Evolutionary conservation across 345 rosid genomes (phyloP), one percentile per base, ranked within the genome.

Genomic region (Lepidium sativum): DNA sequence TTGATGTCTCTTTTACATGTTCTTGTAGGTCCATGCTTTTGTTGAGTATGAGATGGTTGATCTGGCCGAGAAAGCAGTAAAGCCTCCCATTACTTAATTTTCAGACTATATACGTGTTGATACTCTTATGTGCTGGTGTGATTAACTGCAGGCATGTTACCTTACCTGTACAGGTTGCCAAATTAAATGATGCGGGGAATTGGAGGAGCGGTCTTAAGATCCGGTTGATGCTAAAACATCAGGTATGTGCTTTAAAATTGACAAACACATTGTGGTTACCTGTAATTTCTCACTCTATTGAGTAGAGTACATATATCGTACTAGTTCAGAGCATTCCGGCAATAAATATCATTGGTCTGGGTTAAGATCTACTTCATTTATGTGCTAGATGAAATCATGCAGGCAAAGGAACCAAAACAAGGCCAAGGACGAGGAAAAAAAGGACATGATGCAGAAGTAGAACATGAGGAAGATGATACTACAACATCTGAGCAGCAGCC

Each of bases 121-220:
- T 45, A 50, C 9, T n/a, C 17, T 7, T 57, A 20, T 21, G 20
- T 59, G 17, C 65, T 56, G 44, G 48, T 41, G n/a, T 33, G 10
- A 34, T 37, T 6, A 69, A n/a, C n/a, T n/a, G n/a, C n/a, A 33
- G 27, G 42, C 37, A 41, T 54, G 49, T 54, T 45, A 29, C n/a
- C n/a, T 54, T 45, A 29, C 50, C 35, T 61, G n/a, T 63, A 76
- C 77, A 95, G 99, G 95, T 91, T 34, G 73, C 80, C 1, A 98
- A 91, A 77, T 79, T 95, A 42, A 88, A 84, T 67, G 89, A 86
- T 66, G 94, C 80, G 67, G 87, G 83, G 56, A 87, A 86, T 63
- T 95, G 99, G 99, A 86, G 97, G 81, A 95, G 87, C 54, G 92
- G 99, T 71, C 96, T 95, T 59, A 81, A 84, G 76, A 89, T 91